Evolutionary conservation across 2,329 filamentous ascomycete genomes (phyloP), one percentile per base, ranked within the genome.

Genomic region (Aureobasidium sp.): DNA sequence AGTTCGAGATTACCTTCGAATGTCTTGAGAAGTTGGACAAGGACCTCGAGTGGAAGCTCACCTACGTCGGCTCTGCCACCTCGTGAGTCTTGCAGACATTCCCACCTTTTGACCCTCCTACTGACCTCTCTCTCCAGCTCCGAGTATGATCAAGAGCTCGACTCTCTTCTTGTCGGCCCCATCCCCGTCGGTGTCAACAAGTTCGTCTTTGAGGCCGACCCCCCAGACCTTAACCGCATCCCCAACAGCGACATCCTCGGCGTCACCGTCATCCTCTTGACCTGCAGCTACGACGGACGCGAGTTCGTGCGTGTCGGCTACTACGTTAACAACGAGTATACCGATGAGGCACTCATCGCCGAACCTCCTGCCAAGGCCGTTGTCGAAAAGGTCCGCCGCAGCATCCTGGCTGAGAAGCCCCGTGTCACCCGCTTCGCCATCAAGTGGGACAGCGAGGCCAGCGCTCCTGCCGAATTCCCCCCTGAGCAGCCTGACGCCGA

Each of bases 271-370:
- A 91, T 99, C 70, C 87, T 99, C 62, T 84, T 99, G 67, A 96
- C 91, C 63, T 97, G 94, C 78, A 89, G 91, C 75, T 99, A 99
- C 78, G 94, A 99, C 71, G 89, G 89, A 60, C 87, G 94, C 72
- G 94, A 99, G 76, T 99, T 99, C 71, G 91, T 99, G 42, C 91
- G 94, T 67, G 93, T 99, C 45, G 94, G 94, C 65, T 99, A 99
- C 84, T 99, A 99, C 70, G 94, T 99, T 71, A 99, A 97, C 82
- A 99, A 99, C 71, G 95, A 99, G 76, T 99, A 99, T 76, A 91
- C 96, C 69, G 89, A 89, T 29, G 91, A 95, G 70, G 90, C 96
- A 74, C 83, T 99, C 66, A 88, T 86, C 69, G 86, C 88, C 52
- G 92, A 97, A 70, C 94, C 94, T 11, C 94, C 94, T 7, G 83